Evolutionary conservation across 2,329 filamentous ascomycete genomes (phyloP).

Genomic region (Ophiostoma sp.): DNA sequence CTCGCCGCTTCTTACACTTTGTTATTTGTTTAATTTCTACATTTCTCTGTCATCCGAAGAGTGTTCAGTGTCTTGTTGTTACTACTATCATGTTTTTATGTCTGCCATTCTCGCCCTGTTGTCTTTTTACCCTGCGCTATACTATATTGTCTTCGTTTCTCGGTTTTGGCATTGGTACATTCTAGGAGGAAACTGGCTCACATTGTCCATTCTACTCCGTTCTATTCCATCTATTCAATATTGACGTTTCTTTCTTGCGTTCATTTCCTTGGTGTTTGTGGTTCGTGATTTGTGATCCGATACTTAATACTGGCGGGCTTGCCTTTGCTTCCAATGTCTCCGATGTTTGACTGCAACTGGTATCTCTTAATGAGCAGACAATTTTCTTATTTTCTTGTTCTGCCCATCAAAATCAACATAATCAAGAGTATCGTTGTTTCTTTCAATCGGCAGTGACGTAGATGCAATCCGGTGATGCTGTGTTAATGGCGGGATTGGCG

Average conservation of each 20-base stretch:
- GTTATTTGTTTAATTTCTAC: conserved; percentile 10
- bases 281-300: background rate
- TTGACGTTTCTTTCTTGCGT: background rate
- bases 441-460: background rate
- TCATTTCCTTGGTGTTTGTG: background rate
- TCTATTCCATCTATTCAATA: background rate
- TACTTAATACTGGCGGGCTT: too few relatives aligned
- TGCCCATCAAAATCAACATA: background rate
- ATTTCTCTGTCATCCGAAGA: background rate
- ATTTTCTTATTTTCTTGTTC: too few relatives aligned
- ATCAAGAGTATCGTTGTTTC: background rate
- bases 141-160: background rate
- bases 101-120: background rate
- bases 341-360: too few relatives aligned
- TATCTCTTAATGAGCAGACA: too few relatives aligned
- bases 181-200: conserved; percentile 5
- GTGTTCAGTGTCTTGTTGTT: conserved; percentile 7
- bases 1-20: conserved; percentile 3
- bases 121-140: conserved; percentile 10
- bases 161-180: conserved; percentile 7
- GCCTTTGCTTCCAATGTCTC: too few relatives aligned
- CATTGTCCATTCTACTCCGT: conserved; percentile 16
- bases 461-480: background rate
- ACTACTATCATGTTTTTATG: conserved; percentile 13
- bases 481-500: conserved; percentile 10